phyloP scores from a whole-genome alignment of 2,329 filamentous ascomycete species.

The Coniochaeta sp. region DNA sequence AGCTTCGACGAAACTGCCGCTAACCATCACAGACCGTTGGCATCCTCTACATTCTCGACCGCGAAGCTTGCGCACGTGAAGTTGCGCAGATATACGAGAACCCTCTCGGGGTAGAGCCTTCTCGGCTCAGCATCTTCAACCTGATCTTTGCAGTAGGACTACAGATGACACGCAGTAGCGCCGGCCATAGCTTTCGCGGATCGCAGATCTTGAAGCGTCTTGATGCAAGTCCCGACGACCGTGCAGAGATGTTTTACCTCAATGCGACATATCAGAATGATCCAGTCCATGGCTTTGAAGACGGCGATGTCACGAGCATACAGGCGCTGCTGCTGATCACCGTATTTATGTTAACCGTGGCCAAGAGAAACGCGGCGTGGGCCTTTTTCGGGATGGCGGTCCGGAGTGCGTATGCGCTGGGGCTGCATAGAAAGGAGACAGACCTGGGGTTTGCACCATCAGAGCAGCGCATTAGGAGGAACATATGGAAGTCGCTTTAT shows the following conservation, averaged over 20 bases:
- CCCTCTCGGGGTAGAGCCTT: slow-evolving; percentile 24
- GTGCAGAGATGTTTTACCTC: slow-evolving; percentile 24
- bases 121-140: slow-evolving; percentile 13
- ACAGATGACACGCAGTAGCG: neutral
- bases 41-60: slow-evolving; percentile 19
- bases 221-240: slow-evolving; percentile 12
- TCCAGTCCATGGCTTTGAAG: slow-evolving; percentile 21
- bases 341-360: slow-evolving; percentile 25
- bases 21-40: slow-evolving; percentile 8
- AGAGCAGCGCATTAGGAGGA: slow-evolving; percentile 19
- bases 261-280: slow-evolving; percentile 25
- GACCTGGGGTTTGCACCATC: slow-evolving; percentile 16
- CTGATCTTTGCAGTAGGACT: slow-evolving; percentile 6
- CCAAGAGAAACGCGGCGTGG: slow-evolving; percentile 24
- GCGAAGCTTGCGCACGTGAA: slow-evolving; percentile 21
- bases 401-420: slow-evolving; percentile 26
- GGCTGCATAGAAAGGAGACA: slow-evolving; percentile 21
- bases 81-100: slow-evolving; percentile 16
- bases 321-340: slow-evolving; percentile 26
- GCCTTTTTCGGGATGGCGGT: slow-evolving; percentile 30
- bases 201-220: neutral
- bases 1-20: neutral
- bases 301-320: slow-evolving; percentile 25
- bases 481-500: slow-evolving; percentile 24
- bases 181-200: neutral